Conservation (phyloP, 2,329 filamentous ascomycete species). For the Xylaria sp. region DNA sequence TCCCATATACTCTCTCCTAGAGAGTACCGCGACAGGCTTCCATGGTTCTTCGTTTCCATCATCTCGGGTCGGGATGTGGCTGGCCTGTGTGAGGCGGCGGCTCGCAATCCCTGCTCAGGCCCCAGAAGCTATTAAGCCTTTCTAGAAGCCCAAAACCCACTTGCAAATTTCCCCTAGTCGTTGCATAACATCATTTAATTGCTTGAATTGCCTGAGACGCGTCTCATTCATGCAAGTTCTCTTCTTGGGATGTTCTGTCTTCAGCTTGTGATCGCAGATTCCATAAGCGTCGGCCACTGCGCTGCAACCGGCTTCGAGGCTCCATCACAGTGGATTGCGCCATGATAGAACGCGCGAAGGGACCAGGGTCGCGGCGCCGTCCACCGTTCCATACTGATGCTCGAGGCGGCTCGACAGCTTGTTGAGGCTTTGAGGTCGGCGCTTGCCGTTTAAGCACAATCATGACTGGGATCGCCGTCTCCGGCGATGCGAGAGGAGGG, state of each 20-base stretch:
- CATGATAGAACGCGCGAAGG: slow-evolving; percentile 43
- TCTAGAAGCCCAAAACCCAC: slow-evolving; percentile 29
- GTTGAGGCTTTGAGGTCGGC: too few relatives aligned
- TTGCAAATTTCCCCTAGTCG: slow-evolving; percentile 29
- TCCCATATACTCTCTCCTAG: too few relatives aligned
- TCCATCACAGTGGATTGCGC: slow-evolving; percentile 46
- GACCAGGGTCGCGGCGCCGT: slow-evolving; percentile 31
- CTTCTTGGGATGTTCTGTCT: slow-evolving; percentile 37
- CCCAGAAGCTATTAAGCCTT: slow-evolving; percentile 26
- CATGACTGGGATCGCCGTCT: slow-evolving; percentile 28
- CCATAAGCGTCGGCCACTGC: slow-evolving; percentile 20
- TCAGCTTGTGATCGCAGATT: slow-evolving; percentile 29
- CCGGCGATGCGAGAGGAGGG: slow-evolving; percentile 15
- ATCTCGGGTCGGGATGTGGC: slow-evolving; percentile 22
- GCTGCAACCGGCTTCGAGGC: slow-evolving; percentile 34
- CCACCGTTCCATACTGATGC: slow-evolving; percentile 21
- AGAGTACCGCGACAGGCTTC: neutral
- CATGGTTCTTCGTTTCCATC: neutral
- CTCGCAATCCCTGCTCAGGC: slow-evolving; percentile 22
- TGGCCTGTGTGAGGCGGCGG: slow-evolving; percentile 25
- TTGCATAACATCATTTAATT: slow-evolving; percentile 57
- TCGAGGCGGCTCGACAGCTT: slow-evolving; percentile 16
- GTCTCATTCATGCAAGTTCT: slow-evolving; percentile 52
- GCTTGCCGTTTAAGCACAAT: slow-evolving; percentile 10
- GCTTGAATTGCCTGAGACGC: slow-evolving; percentile 51